Evolutionary conservation across 2,329 filamentous ascomycete genomes (phyloP).

Genomic region (Nigrospora sphaerica): DNA sequence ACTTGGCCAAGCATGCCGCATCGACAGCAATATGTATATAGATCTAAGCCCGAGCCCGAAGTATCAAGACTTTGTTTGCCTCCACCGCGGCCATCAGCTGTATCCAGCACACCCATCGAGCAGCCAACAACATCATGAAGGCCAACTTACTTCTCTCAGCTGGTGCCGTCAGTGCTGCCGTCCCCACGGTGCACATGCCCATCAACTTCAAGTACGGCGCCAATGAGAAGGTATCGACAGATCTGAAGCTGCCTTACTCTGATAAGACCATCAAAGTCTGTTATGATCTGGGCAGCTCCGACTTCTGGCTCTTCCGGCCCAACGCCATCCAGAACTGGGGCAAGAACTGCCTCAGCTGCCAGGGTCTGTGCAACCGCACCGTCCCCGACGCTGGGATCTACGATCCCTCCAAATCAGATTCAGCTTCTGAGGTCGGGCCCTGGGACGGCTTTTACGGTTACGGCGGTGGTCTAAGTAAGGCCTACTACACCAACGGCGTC

Average conservation of each 20-base stretch:
- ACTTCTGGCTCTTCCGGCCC: conserved; percentile 14
- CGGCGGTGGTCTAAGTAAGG: conserved; percentile 9
- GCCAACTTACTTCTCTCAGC: not conserved
- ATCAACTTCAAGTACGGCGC: conserved; percentile 3
- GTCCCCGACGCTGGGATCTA: conserved; percentile 1
- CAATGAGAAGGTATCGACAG: conserved; percentile 12
- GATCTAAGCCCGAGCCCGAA: not conserved
- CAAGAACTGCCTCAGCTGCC: not conserved
- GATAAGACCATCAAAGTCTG: conserved; percentile 13
- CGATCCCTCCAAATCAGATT: conserved; percentile 2
- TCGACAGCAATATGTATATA: not conserved
- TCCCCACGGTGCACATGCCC: conserved; percentile 5
- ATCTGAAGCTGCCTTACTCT: conserved; percentile 10
- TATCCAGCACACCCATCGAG: not conserved
- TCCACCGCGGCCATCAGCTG: not conserved
- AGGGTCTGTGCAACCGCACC: conserved; percentile 4
- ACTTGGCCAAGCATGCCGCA: not conserved
- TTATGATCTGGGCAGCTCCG: conserved; percentile 16
- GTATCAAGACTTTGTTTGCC: too few relatives aligned
- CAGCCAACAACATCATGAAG: not conserved
- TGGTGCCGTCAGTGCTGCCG: not conserved
- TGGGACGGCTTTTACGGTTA: conserved; percentile 8
- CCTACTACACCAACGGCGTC: conserved; percentile 4
- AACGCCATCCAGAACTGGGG: conserved; percentile 4
- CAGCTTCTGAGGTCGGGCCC: not conserved